phyloP scores from a whole-genome alignment of 2,329 filamentous ascomycete species.

The Apiospora hydei region DNA sequence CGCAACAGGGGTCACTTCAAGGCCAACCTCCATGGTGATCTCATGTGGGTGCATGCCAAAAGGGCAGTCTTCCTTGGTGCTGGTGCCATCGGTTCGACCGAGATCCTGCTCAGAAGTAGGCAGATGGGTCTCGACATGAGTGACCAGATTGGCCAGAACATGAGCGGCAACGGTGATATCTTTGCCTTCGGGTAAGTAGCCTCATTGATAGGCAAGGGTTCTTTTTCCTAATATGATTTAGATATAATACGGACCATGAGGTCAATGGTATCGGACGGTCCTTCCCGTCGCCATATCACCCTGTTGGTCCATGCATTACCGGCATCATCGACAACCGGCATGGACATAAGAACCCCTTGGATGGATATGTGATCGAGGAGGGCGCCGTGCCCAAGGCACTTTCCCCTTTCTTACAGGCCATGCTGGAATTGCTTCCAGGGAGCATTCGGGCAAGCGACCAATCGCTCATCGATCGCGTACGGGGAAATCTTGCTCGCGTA shows the following conservation, averaged over 20 bases:
- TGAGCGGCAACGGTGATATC: slow-evolving; percentile 73
- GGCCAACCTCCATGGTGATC: slow-evolving; percentile 61
- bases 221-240: slow-evolving; percentile 33
- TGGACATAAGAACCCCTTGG: slow-evolving; percentile 59
- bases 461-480: slow-evolving; percentile 50
- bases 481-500: slow-evolving; percentile 54
- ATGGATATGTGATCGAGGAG: slow-evolving; percentile 71
- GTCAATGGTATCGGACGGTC: slow-evolving; percentile 64
- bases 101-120: slow-evolving; percentile 68
- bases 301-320: slow-evolving; percentile 68
- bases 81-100: slow-evolving; percentile 69
- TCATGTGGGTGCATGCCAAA: slow-evolving; percentile 73
- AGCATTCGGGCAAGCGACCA: slow-evolving; percentile 49
- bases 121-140: slow-evolving; percentile 65
- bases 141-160: slow-evolving; percentile 62
- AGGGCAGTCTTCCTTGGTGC: slow-evolving; percentile 72
- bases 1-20: slow-evolving; percentile 62
- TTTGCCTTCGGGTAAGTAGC: slow-evolving; percentile 64
- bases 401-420: slow-evolving; percentile 60
- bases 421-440: slow-evolving; percentile 62
- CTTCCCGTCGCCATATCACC: slow-evolving; percentile 57
- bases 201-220: background rate
- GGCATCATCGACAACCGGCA: slow-evolving; percentile 67
- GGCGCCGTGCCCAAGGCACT: slow-evolving; percentile 66
- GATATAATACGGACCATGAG: slow-evolving; percentile 65